A percentile compares a stretch with the other conserved stretches of the same genome.
Conservation (phyloP, 176 grass and related monocot genomes). For the Secale cereale region DNA sequence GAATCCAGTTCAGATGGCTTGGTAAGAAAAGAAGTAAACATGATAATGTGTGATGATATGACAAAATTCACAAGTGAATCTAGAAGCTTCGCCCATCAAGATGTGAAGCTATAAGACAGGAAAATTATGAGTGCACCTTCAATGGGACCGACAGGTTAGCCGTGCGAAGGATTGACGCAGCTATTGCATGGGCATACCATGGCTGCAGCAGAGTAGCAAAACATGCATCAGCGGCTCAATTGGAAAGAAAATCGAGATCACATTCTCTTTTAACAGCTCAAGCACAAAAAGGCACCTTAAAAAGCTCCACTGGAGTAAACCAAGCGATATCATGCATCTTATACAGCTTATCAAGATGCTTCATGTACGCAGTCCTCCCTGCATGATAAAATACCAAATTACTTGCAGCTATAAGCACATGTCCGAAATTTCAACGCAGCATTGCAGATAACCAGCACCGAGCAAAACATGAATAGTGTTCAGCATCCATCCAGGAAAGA, state of each 20-base stretch:
- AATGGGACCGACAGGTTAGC: conserved; percentile 87
- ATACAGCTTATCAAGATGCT: conserved; percentile 78
- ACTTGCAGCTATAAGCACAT: neutral
- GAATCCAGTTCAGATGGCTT: neutral
- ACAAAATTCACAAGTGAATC: neutral
- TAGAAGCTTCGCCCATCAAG: neutral
- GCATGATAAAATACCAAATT: conserved; percentile 6
- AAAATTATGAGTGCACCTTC: conserved; percentile 48
- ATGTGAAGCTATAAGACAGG: neutral
- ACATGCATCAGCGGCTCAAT: conserved; percentile 6
- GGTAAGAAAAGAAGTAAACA: neutral
- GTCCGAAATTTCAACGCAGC: neutral
- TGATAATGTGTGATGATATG: neutral
- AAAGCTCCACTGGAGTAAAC: conserved; percentile 96
- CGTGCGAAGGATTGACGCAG: conserved; percentile 74
- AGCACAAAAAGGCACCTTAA: conserved; percentile 58
- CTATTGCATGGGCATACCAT: conserved; percentile 98
- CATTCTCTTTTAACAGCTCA: neutral
- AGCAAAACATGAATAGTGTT: neutral
- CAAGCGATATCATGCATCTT: conserved; percentile 94
- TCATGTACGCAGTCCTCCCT: conserved; percentile 82
- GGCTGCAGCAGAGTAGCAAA: conserved; percentile 53
- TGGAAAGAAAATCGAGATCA: neutral
- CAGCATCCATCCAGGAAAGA: no score
- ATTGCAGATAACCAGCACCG: neutral